Evolutionary conservation across 176 grass and related monocot genomes (phyloP).

Genomic region (Alopecurus myosuroides): DNA sequence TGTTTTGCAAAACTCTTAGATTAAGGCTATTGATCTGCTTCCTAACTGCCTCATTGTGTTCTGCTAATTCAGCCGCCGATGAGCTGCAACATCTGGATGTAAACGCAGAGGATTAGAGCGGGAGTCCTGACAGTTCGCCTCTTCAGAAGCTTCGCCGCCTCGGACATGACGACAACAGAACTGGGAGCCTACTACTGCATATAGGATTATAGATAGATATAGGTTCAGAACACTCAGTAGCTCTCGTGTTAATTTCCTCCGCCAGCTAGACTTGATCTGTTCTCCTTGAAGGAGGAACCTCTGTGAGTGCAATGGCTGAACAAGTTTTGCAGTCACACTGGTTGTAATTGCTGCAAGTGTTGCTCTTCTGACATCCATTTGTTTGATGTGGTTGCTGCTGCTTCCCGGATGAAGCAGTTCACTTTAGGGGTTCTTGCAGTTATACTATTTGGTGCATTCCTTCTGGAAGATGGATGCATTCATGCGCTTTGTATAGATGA

Average conservation of each 20-base stretch:
- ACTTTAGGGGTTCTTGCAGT: neutral
- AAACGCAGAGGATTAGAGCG: neutral
- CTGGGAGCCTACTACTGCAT: neutral
- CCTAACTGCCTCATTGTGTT: neutral
- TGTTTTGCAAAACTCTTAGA: no score
- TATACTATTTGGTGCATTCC: neutral
- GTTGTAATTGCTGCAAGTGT: neutral
- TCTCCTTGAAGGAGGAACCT: neutral
- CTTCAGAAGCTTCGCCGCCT: neutral
- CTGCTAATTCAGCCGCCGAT: neutral
- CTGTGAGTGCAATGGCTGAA: neutral
- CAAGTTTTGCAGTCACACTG: neutral
- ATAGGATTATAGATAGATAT: neutral
- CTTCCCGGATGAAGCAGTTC: neutral
- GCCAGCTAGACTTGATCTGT: neutral
- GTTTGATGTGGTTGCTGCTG: neutral
- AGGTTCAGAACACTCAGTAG: neutral
- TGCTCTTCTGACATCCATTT: neutral
- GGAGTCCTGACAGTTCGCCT: neutral
- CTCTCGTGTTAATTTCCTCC: neutral
- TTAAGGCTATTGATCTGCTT: neutral
- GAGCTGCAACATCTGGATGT: neutral
- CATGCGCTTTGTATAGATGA: neutral
- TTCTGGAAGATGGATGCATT: neutral
- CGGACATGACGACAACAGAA: neutral